A percentile compares a stretch with the other conserved stretches of the same genome.
phyloP scores from a whole-genome alignment of 768 basidiomycete species.

The Tylopilus intermedius region DNA sequence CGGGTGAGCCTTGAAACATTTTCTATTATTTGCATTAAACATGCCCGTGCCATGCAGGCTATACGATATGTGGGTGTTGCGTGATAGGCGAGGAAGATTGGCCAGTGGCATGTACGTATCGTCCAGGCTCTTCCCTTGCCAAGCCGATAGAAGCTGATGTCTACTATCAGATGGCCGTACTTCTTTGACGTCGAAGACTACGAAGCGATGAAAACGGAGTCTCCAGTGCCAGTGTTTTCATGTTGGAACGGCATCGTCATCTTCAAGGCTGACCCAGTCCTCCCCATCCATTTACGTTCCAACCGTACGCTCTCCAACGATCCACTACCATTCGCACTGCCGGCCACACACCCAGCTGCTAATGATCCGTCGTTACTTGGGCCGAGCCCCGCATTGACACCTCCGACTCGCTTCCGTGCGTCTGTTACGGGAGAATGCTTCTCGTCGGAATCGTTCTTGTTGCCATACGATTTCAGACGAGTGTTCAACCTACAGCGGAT shows the following conservation, averaged over 20 bases:
- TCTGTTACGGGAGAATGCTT: constrained; percentile 18
- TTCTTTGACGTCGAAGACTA: constrained; percentile 36
- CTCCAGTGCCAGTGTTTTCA: constrained; percentile 40
- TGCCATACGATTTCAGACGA: constrained; percentile 41
- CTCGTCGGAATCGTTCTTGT: constrained; percentile 36
- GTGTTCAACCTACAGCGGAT: constrained; percentile 35
- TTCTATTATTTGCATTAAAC: not conserved
- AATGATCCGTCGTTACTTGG: constrained; percentile 11
- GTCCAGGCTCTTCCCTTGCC: not conserved
- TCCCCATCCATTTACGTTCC: constrained; percentile 36
- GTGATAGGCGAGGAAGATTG: constrained; percentile 17
- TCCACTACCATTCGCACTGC: constrained; percentile 22
- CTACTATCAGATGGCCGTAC: constrained; percentile 33
- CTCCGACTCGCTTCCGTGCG: constrained; percentile 15
- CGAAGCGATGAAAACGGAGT: constrained; percentile 33
- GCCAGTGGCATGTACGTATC: constrained; percentile 13
- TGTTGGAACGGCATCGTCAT: constrained; percentile 46
- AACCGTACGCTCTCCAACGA: constrained; percentile 33
- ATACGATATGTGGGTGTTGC: constrained; percentile 24
- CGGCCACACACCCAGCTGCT: constrained; percentile 14
- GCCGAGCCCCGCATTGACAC: constrained; percentile 20
- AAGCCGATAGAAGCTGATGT: not conserved
- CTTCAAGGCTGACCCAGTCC: constrained; percentile 37
- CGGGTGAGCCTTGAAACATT: constrained; percentile 21
- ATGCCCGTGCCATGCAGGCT: constrained; percentile 1